Conservation (phyloP, 1,139 yeast species). For the Candida freyschussii region DNA sequence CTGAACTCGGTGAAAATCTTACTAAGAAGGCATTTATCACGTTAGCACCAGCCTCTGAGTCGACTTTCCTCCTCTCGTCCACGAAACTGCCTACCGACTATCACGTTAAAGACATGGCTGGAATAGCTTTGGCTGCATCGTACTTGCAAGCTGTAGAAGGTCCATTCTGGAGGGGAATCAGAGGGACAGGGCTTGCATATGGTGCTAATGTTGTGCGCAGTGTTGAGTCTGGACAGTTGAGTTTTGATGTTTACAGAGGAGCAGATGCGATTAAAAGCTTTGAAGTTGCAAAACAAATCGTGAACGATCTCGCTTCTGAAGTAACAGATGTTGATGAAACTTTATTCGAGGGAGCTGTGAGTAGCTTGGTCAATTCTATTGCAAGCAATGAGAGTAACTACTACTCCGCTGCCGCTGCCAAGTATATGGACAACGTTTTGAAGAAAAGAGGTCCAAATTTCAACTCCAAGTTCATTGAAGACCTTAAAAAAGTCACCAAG, state of each 20-base stretch:
- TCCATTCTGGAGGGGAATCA: slow-evolving; percentile 93
- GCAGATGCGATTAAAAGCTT: slow-evolving; percentile 77
- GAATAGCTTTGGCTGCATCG: slow-evolving; percentile 68
- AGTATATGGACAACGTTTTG: slow-evolving; percentile 62
- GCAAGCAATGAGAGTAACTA: slow-evolving; percentile 62
- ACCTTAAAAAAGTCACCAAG: slow-evolving; percentile 47
- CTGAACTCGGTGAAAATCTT: slow-evolving; percentile 53
- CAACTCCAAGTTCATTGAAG: slow-evolving; percentile 42
- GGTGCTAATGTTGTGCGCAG: slow-evolving; percentile 65
- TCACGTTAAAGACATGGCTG: slow-evolving; percentile 61
- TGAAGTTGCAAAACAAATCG: slow-evolving; percentile 59
- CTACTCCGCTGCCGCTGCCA: slow-evolving; percentile 59
- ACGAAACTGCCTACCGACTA: slow-evolving; percentile 65
- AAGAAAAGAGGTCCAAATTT: slow-evolving; percentile 67
- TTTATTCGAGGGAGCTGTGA: slow-evolving; percentile 65
- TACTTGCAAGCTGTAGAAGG: slow-evolving; percentile 89
- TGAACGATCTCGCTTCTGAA: slow-evolving; percentile 57
- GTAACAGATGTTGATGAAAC: slow-evolving; percentile 48
- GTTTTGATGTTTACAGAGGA: slow-evolving; percentile 72
- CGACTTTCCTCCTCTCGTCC: slow-evolving; percentile 64
- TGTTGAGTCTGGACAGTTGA: slow-evolving; percentile 63
- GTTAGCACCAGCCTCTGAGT: slow-evolving; percentile 81
- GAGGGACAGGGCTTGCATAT: slow-evolving; percentile 95
- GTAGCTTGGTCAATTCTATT: slow-evolving; percentile 65
- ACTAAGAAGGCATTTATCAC: slow-evolving; percentile 56